Percentiles rank a stretch among this genome's conserved stretches.
phyloP scores from a whole-genome alignment of 148 eudicot species.

The Vaccinium corymbosum region DNA sequence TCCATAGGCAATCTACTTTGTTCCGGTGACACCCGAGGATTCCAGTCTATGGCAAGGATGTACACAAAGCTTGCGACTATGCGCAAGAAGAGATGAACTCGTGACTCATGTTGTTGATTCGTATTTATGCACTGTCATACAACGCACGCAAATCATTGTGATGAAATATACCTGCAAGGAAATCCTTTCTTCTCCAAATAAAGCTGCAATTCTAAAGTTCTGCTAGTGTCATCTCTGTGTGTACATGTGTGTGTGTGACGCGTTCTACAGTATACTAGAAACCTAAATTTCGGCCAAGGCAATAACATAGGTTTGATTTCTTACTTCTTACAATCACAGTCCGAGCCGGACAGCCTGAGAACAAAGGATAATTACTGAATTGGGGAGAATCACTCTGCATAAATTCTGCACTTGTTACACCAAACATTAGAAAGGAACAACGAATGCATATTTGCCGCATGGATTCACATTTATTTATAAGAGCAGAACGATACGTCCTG shows the following conservation, averaged over 20 bases:
- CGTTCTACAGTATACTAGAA: not conserved
- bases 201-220: not conserved
- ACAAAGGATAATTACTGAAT: not conserved
- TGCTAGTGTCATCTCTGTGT: not conserved
- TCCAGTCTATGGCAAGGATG: constrained; percentile 80
- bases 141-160: not conserved
- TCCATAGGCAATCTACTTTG: constrained; percentile 59
- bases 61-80: constrained; percentile 70
- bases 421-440: not conserved
- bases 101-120: not conserved
- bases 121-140: not conserved
- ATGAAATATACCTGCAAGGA: not conserved
- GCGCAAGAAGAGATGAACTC: constrained; percentile 61
- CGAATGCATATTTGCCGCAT: not conserved
- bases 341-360: not conserved
- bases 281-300: not conserved
- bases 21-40: constrained; percentile 68
- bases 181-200: not conserved
- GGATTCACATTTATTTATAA: no score
- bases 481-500: not conserved
- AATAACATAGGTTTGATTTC: not conserved
- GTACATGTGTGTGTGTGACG: not conserved
- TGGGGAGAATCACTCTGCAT: not conserved
- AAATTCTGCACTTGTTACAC: not conserved
- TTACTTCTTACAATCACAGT: no score